These are phyloP conservation scores for Verticillium zaregamsianum DNA, from an alignment of 2,329 filamentous ascomycete genomes.

Conservation along the genomic window DNA sequence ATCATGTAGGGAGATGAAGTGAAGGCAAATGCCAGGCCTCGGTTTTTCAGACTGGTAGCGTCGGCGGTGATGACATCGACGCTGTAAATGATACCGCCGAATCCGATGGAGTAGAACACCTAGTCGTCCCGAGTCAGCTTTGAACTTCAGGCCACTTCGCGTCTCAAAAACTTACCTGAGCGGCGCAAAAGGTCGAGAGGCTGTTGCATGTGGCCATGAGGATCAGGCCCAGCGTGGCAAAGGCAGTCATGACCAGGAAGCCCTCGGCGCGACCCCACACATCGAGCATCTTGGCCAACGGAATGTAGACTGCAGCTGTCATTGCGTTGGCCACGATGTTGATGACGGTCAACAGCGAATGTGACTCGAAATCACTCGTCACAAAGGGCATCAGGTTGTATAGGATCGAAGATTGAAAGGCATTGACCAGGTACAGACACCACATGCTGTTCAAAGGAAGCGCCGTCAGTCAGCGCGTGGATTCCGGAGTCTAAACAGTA, in stretches of 20 bases:
- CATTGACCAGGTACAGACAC: conserved; percentile 32
- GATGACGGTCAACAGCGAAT: conserved; percentile 50
- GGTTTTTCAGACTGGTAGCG: conserved; percentile 38
- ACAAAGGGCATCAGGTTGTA: conserved; percentile 40
- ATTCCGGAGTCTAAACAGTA: neutral
- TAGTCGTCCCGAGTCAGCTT: neutral
- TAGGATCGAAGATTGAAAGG: conserved; percentile 29
- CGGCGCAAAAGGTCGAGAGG: conserved; percentile 43
- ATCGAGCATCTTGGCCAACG: conserved; percentile 59
- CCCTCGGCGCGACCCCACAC: conserved; percentile 60
- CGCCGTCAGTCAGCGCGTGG: conserved; percentile 35
- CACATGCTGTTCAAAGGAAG: conserved; percentile 24
- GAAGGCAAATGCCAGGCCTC: conserved; percentile 33
- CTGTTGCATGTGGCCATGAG: conserved; percentile 56
- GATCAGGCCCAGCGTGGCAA: conserved; percentile 45
- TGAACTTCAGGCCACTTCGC: neutral
- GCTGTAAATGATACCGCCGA: conserved; percentile 56
- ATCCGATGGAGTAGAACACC: conserved; percentile 61
- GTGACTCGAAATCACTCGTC: conserved; percentile 45
- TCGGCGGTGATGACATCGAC: conserved; percentile 64
- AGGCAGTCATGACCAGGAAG: conserved; percentile 47
- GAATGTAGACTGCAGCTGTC: conserved; percentile 56
- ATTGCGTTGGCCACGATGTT: conserved; percentile 50
- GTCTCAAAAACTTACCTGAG: conserved; percentile 26
- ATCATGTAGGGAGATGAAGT: conserved; percentile 38